phyloP scores from a whole-genome alignment of 2,329 filamentous ascomycete genomes.

The Trichoderma atrobrunneum region DNA sequence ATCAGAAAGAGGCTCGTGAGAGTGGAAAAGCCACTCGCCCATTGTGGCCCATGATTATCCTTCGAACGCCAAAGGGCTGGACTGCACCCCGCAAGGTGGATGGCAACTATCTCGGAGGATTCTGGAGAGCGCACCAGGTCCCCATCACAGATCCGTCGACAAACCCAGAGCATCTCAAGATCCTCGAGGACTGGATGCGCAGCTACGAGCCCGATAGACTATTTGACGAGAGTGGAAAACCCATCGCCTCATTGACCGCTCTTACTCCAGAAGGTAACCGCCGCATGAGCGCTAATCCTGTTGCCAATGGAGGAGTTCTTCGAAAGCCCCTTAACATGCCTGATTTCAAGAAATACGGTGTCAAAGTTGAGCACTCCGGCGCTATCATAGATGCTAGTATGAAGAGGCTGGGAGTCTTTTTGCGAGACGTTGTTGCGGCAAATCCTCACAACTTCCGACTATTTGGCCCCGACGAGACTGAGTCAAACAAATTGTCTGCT shows the following conservation, averaged over 20 bases:
- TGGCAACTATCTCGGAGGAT: constrained; percentile 69
- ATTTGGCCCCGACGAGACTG: constrained; percentile 77
- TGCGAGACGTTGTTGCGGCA: constrained; percentile 63
- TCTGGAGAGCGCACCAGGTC: constrained; percentile 76
- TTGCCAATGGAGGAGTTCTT: constrained; percentile 68
- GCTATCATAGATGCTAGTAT: constrained; percentile 60
- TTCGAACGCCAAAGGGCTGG: constrained; percentile 78
- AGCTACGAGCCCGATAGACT: constrained; percentile 71
- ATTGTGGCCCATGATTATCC: constrained; percentile 75
- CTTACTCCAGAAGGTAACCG: constrained; percentile 63
- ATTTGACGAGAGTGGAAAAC: constrained; percentile 62
- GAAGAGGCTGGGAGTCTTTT: constrained; percentile 64
- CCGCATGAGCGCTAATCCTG: constrained; percentile 75
- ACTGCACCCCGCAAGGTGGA: constrained; percentile 70
- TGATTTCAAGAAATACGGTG: constrained; percentile 65
- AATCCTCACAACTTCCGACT: constrained; percentile 70
- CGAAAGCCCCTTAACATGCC: constrained; percentile 66
- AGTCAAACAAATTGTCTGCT: constrained; percentile 72
- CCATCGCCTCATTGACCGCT: constrained; percentile 60
- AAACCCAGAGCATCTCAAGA: constrained; percentile 63
- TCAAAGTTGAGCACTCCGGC: constrained; percentile 61
- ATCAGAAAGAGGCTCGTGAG: constrained; percentile 69
- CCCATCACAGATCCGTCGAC: constrained; percentile 68
- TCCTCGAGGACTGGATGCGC: constrained; percentile 74
- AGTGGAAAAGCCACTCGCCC: constrained; percentile 68